Conservation (phyloP, 805 yeast species). For the Ogataea polymorpha region DNA sequence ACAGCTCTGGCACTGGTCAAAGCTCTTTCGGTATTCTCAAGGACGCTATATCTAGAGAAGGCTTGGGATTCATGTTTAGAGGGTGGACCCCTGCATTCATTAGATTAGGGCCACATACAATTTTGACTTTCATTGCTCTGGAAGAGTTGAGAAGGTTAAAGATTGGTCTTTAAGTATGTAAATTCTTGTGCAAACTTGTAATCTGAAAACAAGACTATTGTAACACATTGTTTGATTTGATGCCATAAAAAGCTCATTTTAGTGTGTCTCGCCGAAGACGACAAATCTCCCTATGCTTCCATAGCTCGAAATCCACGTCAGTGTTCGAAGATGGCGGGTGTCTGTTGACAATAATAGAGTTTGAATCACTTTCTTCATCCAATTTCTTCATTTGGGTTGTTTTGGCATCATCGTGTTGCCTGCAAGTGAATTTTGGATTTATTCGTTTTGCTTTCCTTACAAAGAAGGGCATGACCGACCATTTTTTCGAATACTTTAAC, state of each 20-base stretch:
- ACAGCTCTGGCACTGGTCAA: constrained; percentile 46
- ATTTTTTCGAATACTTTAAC: background rate
- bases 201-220: too few species aligned
- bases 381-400: too few species aligned
- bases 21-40: constrained; percentile 50
- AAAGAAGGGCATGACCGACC: too few species aligned
- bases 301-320: background rate
- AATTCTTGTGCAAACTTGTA: background rate
- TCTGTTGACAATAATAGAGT: too few species aligned
- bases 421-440: too few species aligned
- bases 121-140: constrained; percentile 63
- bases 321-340: too few species aligned
- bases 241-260: too few species aligned
- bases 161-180: constrained; percentile 18
- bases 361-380: too few species aligned
- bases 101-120: constrained; percentile 80
- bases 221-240: too few species aligned
- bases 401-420: too few species aligned
- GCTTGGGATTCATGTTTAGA: constrained; percentile 76
- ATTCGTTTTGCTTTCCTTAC: too few species aligned
- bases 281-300: background rate
- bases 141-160: constrained; percentile 53
- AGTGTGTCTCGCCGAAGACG: background rate
- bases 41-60: constrained; percentile 63
- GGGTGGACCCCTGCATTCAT: constrained; percentile 91